Percentiles rank a stretch among this genome's conserved stretches.
phyloP scores from a whole-genome alignment of 345 rosid species.

The Populus davidiana region DNA sequence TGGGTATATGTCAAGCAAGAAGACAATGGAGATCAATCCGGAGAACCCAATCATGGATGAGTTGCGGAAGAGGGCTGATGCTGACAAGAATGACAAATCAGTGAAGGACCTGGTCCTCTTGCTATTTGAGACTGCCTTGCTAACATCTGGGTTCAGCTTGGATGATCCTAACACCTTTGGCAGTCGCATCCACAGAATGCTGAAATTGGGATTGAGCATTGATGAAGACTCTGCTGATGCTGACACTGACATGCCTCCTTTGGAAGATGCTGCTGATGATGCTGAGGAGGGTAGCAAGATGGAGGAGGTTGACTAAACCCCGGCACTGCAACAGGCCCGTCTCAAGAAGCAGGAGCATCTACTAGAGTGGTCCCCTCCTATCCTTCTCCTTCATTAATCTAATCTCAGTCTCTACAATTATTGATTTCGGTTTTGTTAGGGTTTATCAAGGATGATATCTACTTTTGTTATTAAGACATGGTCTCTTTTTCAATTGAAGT shows the following conservation, averaged over 20 bases:
- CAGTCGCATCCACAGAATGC: conserved; percentile 21
- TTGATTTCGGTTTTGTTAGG: background rate
- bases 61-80: conserved; percentile 23
- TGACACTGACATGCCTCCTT: conserved; percentile 6
- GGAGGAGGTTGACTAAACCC: conserved; percentile 19
- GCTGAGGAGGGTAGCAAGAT: conserved; percentile 16
- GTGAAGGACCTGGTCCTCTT: conserved; percentile 19
- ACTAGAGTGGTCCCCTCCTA: background rate
- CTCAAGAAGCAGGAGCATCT: background rate
- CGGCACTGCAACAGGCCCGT: background rate
- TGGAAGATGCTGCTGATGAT: conserved; percentile 15
- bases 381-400: background rate
- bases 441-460: background rate
- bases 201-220: conserved; percentile 16
- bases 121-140: conserved; percentile 20
- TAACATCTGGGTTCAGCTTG: conserved; percentile 19
- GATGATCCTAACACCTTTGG: conserved; percentile 24
- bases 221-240: conserved; percentile 9
- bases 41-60: conserved; percentile 19
- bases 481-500: no score
- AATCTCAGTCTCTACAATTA: background rate
- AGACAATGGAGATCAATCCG: conserved; percentile 22
- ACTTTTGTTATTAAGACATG: background rate
- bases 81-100: conserved; percentile 22
- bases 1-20: conserved; percentile 22